Conservation (phyloP, 1,284 basidiomycete species). For the Heterobasidion irregulare region DNA sequence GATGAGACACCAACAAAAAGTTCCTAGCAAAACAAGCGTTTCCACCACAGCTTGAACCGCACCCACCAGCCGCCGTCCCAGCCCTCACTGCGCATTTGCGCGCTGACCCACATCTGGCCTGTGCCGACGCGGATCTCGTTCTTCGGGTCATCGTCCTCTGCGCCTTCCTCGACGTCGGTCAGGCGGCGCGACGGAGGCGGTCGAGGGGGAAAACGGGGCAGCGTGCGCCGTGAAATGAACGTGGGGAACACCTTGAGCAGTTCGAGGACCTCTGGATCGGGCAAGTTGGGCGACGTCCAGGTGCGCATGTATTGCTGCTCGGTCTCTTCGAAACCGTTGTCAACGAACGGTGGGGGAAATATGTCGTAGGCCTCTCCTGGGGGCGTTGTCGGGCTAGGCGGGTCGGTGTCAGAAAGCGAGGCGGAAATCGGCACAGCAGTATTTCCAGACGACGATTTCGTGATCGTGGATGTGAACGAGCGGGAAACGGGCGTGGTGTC, state of each 20-base stretch:
- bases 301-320: conserved; percentile 51
- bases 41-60: conserved; percentile 64
- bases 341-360: conserved; percentile 19
- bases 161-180: conserved; percentile 58
- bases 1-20: background rate
- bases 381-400: conserved; percentile 26
- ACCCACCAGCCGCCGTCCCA: conserved; percentile 73
- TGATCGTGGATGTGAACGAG: conserved; percentile 46
- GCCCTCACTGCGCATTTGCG: conserved; percentile 42
- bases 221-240: conserved; percentile 51
- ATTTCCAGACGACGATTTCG: conserved; percentile 13
- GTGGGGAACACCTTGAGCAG: conserved; percentile 61
- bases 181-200: conserved; percentile 19
- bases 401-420: conserved; percentile 26
- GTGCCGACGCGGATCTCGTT: conserved; percentile 61
- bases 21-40: conserved; percentile 48
- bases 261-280: conserved; percentile 55
- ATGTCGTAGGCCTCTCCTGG: conserved; percentile 28
- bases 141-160: conserved; percentile 34
- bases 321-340: conserved; percentile 30
- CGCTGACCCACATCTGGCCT: conserved; percentile 61
- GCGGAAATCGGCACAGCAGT: conserved; percentile 15
- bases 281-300: conserved; percentile 64
- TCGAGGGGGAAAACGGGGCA: conserved; percentile 54
- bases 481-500: conserved; percentile 56